Conservation (phyloP, 768 basidiomycete genomes). For the Leccinum sublutescens region DNA sequence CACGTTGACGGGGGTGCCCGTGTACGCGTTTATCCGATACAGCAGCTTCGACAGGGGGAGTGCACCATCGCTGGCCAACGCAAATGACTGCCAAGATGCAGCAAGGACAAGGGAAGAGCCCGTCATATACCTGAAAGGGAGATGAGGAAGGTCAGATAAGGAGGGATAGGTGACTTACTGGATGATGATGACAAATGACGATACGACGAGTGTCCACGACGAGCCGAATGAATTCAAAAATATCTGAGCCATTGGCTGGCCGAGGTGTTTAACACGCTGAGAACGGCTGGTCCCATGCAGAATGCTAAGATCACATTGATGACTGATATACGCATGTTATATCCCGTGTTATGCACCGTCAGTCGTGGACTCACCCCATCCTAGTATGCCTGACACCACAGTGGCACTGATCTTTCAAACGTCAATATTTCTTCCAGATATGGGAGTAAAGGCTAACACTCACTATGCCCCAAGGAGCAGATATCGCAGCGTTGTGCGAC, state of each 20-base stretch:
- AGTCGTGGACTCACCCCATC: constrained; percentile 36
- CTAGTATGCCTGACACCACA: constrained; percentile 43
- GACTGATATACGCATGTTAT: constrained; percentile 29
- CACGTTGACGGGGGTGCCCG: constrained; percentile 53
- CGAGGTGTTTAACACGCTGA: constrained; percentile 32
- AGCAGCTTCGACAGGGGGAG: constrained; percentile 54
- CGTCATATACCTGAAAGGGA: constrained; percentile 40
- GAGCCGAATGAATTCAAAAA: constrained; percentile 40
- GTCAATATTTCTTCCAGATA: not conserved
- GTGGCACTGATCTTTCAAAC: constrained; percentile 33
- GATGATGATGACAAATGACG: constrained; percentile 50
- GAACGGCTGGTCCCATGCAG: constrained; percentile 52
- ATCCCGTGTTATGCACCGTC: not conserved
- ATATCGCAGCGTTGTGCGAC: constrained; percentile 50
- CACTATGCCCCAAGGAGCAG: constrained; percentile 58
- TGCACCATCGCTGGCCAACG: constrained; percentile 58
- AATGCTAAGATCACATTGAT: constrained; percentile 53
- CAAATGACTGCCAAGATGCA: constrained; percentile 52
- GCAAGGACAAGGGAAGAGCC: constrained; percentile 43
- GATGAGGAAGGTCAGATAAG: not conserved
- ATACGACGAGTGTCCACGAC: constrained; percentile 44
- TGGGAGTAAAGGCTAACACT: constrained; percentile 3
- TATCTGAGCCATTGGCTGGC: constrained; percentile 40
- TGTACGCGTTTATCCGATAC: constrained; percentile 55
- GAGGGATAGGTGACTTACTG: constrained; percentile 32